Conservation (phyloP, 2,329 filamentous ascomycete genomes). For the Curvularia sp. region DNA sequence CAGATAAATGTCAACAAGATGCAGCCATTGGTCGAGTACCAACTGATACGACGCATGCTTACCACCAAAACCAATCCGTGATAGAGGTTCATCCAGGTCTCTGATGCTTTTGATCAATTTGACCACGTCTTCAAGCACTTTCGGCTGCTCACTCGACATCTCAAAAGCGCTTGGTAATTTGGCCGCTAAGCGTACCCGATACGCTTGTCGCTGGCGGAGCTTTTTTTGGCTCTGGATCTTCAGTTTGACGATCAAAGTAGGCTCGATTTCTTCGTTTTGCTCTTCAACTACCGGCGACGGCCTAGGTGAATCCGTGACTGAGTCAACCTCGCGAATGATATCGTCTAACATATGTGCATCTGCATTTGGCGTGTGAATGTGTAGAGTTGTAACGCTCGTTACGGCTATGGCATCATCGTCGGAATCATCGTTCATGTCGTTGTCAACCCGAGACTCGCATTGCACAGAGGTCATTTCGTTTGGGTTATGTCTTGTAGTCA, state of each 20-base stretch:
- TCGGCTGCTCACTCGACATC: not conserved
- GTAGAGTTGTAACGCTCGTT: not conserved
- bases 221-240: not conserved
- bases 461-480: too few species aligned
- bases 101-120: not conserved
- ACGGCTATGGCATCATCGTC: not conserved
- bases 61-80: not conserved
- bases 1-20: not conserved
- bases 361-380: not conserved
- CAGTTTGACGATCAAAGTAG: not conserved
- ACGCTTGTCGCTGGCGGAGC: not conserved
- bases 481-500: not conserved
- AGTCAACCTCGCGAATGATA: not conserved
- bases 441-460: not conserved
- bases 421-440: not conserved
- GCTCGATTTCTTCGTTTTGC: not conserved
- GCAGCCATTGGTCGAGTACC: not conserved
- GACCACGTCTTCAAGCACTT: not conserved
- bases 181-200: not conserved
- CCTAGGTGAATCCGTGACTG: not conserved
- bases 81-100: not conserved
- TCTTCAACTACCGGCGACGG: not conserved
- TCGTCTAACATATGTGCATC: not conserved
- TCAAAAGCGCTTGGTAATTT: not conserved
- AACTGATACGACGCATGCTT: not conserved